Percentiles rank a stretch among this genome's conserved stretches.
phyloP scores from a whole-genome alignment of 805 yeast genomes.

The Lachancea waltii region DNA sequence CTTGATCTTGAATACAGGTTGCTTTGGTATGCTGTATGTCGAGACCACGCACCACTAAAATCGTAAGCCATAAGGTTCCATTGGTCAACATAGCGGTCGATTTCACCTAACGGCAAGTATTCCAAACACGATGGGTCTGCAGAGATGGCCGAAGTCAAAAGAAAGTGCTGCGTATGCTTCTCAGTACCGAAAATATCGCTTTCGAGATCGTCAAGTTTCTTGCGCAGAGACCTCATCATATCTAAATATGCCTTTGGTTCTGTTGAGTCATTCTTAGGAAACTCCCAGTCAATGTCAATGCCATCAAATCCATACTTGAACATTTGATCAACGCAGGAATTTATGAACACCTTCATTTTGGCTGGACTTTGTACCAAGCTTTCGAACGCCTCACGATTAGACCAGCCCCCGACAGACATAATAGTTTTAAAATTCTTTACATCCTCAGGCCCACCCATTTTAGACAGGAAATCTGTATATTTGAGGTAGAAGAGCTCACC shows the following conservation, averaged over 20 bases:
- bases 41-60: conserved; percentile 73
- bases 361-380: conserved; percentile 35
- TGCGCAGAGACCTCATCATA: conserved; percentile 38
- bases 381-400: conserved; percentile 45
- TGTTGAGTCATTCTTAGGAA: conserved; percentile 42
- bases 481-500: conserved; percentile 46
- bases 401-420: conserved; percentile 85
- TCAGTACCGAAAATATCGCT: conserved; percentile 14
- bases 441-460: conserved; percentile 5
- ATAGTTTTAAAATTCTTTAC: conserved; percentile 43
- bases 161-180: conserved; percentile 27
- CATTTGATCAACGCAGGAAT: conserved; percentile 43
- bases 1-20: conserved; percentile 50
- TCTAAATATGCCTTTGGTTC: conserved; percentile 43
- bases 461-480: conserved; percentile 13
- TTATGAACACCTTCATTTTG: conserved; percentile 42
- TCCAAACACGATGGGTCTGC: conserved; percentile 45
- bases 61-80: conserved; percentile 95
- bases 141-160: conserved; percentile 73
- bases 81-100: conserved; percentile 53
- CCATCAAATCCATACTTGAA: conserved; percentile 72
- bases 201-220: conserved; percentile 38
- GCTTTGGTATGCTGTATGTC: conserved; percentile 57
- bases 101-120: conserved; percentile 40
- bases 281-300: conserved; percentile 93